A percentile compares a stretch with the other conserved stretches of the same genome.
Conservation (phyloP, 352 stramenopile species). For the Globisporangium paroecandrum region DNA sequence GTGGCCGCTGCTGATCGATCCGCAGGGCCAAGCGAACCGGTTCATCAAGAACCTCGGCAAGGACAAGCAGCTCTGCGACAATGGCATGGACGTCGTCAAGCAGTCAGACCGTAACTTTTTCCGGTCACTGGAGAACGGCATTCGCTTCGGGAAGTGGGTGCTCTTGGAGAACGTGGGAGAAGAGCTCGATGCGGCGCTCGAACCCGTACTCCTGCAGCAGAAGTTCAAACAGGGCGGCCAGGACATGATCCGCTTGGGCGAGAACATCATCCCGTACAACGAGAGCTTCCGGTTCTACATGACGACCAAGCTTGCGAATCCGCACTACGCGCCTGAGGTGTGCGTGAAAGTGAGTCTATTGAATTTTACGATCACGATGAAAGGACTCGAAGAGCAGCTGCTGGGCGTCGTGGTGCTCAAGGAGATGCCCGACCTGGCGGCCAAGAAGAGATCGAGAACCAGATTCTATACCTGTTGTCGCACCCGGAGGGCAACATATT, state of each 20-base stretch:
- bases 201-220: constrained; percentile 88
- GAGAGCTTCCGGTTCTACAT: constrained; percentile 90
- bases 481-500: constrained; percentile 92
- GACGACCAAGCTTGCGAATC: constrained; percentile 91
- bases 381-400: constrained; percentile 89
- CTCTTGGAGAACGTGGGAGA: constrained; percentile 90
- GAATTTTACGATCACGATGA: constrained; percentile 93
- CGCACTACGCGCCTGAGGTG: constrained; percentile 90
- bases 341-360: constrained; percentile 91
- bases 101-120: constrained; percentile 87
- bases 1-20: constrained; percentile 90
- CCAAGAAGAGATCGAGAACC: constrained; percentile 93
- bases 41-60: constrained; percentile 90
- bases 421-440: constrained; percentile 86
- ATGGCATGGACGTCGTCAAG: constrained; percentile 92
- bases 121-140: constrained; percentile 83
- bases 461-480: constrained; percentile 90
- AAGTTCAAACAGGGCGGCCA: constrained; percentile 92
- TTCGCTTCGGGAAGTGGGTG: constrained; percentile 91
- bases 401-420: constrained; percentile 87
- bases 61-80: constrained; percentile 82
- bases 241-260: constrained; percentile 89
- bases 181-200: constrained; percentile 86
- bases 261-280: constrained; percentile 92
- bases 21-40: constrained; percentile 90